Evolutionary conservation across 129 eudicot species (phyloP).

Genomic region (Tagetes patula): DNA sequence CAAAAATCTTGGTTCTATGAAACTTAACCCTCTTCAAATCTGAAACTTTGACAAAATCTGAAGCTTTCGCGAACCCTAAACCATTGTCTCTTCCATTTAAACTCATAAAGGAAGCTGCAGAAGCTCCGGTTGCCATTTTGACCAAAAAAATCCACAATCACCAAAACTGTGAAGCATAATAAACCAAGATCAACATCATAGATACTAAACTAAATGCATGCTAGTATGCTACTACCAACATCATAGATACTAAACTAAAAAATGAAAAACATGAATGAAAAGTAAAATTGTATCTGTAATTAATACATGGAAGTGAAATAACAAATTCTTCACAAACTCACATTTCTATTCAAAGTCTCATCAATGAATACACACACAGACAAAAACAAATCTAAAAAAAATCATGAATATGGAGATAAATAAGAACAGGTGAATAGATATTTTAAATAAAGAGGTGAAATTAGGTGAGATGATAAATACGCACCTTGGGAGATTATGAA

Average conservation of each 20-base stretch:
- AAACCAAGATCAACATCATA: background rate
- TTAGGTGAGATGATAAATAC: background rate
- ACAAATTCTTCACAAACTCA: background rate
- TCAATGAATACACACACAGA: background rate
- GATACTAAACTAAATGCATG: constrained; percentile 12
- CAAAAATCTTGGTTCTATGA: constrained; percentile 50
- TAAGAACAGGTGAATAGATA: too few relatives aligned
- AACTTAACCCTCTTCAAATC: constrained; percentile 69
- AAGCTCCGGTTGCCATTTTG: constrained; percentile 79
- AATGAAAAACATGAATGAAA: background rate
- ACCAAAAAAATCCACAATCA: constrained; percentile 38
- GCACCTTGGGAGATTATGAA: constrained; percentile 14
- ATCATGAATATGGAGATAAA: too few relatives aligned
- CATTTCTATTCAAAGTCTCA: background rate
- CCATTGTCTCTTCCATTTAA: constrained; percentile 51
- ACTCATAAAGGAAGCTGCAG: constrained; percentile 56
- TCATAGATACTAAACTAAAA: too few relatives aligned
- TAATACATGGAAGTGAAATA: background rate
- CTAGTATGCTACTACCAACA: constrained; percentile 2
- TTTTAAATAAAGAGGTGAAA: background rate
- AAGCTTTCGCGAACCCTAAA: constrained; percentile 49
- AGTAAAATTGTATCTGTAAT: constrained; percentile 1
- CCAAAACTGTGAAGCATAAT: constrained; percentile 37
- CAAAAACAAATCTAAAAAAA: background rate
- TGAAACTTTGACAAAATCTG: constrained; percentile 62